Conservation (phyloP, 495 filamentous ascomycete species). For the Cudoniella acicularis region DNA sequence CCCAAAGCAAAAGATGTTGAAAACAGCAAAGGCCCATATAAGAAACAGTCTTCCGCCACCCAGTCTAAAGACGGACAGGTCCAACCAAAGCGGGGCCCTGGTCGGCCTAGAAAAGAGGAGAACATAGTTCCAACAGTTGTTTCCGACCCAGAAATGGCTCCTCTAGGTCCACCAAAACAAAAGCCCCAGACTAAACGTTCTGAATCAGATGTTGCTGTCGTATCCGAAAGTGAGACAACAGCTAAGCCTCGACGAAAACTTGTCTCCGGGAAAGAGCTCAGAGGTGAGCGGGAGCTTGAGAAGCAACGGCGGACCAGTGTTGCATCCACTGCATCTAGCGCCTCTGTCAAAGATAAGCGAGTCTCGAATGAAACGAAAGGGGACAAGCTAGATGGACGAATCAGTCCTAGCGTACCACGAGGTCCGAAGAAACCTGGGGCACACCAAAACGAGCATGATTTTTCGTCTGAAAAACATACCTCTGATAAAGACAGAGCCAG, state of each 20-base stretch:
- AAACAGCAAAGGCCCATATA: conserved; percentile 15
- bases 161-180: conserved; percentile 35
- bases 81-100: conserved; percentile 41
- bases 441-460: conserved; percentile 33
- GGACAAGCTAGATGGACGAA: conserved; percentile 17
- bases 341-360: conserved; percentile 25
- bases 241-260: conserved; percentile 56
- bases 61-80: conserved; percentile 22
- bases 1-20: conserved; percentile 32
- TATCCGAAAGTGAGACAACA: conserved; percentile 49
- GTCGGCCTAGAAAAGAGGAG: conserved; percentile 44
- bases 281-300: conserved; percentile 51
- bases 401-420: conserved; percentile 18
- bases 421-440: conserved; percentile 10
- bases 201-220: conserved; percentile 43
- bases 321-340: conserved; percentile 42
- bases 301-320: conserved; percentile 45
- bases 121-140: conserved; percentile 33
- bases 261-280: conserved; percentile 55
- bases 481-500: conserved; percentile 22
- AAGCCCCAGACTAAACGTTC: conserved; percentile 29
- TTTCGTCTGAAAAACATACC: conserved; percentile 11
- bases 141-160: conserved; percentile 52
- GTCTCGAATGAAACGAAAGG: conserved; percentile 11
- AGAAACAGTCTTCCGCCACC: conserved; percentile 15